These are phyloP conservation scores for Kregervanrija pseudodelftensis DNA, from an alignment of 805 yeast species.

Conservation along the genomic window DNA sequence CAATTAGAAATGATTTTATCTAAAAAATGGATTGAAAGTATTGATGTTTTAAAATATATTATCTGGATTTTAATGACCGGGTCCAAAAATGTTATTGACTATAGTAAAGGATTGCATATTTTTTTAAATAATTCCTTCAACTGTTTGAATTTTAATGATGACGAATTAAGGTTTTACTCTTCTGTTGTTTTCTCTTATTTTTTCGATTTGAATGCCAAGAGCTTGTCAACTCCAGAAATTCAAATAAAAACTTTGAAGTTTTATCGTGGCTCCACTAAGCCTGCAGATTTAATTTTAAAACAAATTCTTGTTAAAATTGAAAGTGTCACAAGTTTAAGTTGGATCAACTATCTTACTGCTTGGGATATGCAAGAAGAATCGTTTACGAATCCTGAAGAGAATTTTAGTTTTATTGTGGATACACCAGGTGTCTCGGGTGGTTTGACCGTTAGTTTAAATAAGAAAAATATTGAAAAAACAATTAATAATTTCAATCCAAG, in stretches of 20 bases:
- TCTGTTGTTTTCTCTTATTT: slow-evolving; percentile 42
- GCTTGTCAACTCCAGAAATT: slow-evolving; percentile 39
- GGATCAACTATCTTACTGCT: slow-evolving; percentile 54
- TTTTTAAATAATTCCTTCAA: slow-evolving; percentile 46
- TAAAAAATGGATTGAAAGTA: slow-evolving; percentile 37
- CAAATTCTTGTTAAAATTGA: slow-evolving; percentile 53
- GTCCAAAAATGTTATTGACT: slow-evolving; percentile 31
- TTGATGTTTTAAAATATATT: slow-evolving; percentile 39
- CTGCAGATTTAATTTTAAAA: slow-evolving; percentile 59
- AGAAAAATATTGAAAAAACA: slow-evolving; percentile 42
- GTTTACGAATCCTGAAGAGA: slow-evolving; percentile 33
- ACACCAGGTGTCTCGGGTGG: slow-evolving; percentile 30
- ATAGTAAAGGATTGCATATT: slow-evolving; percentile 53
- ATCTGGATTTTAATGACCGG: slow-evolving; percentile 33
- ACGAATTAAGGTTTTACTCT: slow-evolving; percentile 31
- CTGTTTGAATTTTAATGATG: slow-evolving; percentile 23
- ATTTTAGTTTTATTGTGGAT: slow-evolving; percentile 37
- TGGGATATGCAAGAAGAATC: slow-evolving; percentile 49
- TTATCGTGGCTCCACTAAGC: slow-evolving; percentile 56
- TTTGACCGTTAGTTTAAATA: slow-evolving; percentile 44
- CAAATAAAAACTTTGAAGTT: slow-evolving; percentile 43
- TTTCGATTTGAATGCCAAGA: slow-evolving; percentile 38
- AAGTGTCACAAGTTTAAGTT: slow-evolving; percentile 37
- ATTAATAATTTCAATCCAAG: slow-evolving; percentile 29
- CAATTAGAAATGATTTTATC: slow-evolving; percentile 57